Evolutionary conservation across 225 moss, liverwort and hornwort species (phyloP), one percentile per base, ranked within the genome.

Genomic region (Sphagnum tenellum): DNA sequence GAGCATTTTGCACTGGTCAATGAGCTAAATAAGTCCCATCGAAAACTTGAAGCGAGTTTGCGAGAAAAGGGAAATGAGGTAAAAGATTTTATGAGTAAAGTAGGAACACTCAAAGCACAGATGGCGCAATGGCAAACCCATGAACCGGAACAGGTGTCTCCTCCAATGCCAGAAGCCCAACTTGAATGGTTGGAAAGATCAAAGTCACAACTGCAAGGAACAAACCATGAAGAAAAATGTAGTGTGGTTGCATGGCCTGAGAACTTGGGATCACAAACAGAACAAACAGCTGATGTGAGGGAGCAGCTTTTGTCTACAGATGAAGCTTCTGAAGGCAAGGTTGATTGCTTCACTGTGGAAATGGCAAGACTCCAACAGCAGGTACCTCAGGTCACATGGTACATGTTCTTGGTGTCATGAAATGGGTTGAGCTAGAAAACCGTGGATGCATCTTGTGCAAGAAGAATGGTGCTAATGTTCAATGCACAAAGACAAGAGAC

Each of bases 301-400:
- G 48, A 57, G 48, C 9, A 14, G 47, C 66, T 58, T 56, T 47
- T 57, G 57, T 67, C 56, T 2, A 67, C 57, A 5, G 57, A 12
- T 47, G 57, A 67, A 67, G 47, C 57, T 10, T 47, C 66, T 67
- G 11, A 7, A 47, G 49, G 9, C 7, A 47, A 67, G 10, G 66
- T 58, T 3, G 56, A 58, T 46, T 47, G n/a, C 11, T 11, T 58
- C 3, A 57, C 12, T 3, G 13, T 47, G 10, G 66, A 58, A 3
- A 46, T 57, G 57, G 48, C 7, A 29, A 47, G 9, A 8, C 5
- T 46, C 47, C 13, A 47, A 46, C 56, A 67, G 57, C 66, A 67
- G 66, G 66, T 67, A 12, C 3, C 46, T 46, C 47, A 48, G 9
- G 9, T 9, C 9, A 6, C 6, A 29, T 1, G 29, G 29, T 29